These are phyloP conservation scores for Tulasnella calospora DNA, from an alignment of 768 basidiomycete species.

Conservation along the genomic window DNA sequence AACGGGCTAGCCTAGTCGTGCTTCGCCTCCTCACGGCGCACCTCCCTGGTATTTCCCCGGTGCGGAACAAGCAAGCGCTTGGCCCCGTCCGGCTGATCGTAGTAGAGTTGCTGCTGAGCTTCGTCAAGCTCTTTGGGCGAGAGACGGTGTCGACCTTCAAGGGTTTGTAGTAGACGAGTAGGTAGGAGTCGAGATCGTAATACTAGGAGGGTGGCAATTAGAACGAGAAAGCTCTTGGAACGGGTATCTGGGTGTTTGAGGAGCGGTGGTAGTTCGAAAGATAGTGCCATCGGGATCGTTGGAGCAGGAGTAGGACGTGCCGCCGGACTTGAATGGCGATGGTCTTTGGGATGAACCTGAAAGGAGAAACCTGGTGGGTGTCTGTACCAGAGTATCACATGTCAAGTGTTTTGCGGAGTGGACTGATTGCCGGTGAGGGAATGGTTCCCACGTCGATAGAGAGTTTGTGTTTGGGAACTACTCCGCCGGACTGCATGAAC, in stretches of 20 bases:
- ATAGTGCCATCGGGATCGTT: background rate
- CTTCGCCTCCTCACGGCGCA: slow-evolving; percentile 34
- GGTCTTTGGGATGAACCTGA: background rate
- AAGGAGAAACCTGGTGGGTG: background rate
- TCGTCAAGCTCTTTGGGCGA: slow-evolving; percentile 30
- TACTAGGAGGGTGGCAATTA: slow-evolving; percentile 22
- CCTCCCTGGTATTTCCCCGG: slow-evolving; percentile 58
- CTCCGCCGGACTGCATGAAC: no score
- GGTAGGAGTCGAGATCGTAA: slow-evolving; percentile 10
- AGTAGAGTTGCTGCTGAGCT: slow-evolving; percentile 59
- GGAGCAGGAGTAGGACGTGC: background rate
- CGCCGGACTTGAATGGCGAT: background rate
- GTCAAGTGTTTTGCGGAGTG: background rate
- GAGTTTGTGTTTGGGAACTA: background rate
- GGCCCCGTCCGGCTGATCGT: slow-evolving; percentile 52
- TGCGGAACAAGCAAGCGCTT: slow-evolving; percentile 66
- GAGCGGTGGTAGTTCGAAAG: background rate
- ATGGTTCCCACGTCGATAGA: background rate
- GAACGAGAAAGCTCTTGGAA: slow-evolving; percentile 7
- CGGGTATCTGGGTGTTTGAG: slow-evolving; percentile 1
- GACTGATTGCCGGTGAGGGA: background rate
- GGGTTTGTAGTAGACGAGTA: background rate
- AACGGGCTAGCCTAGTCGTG: background rate
- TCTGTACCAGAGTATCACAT: background rate
- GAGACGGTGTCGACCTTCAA: background rate